phyloP scores from a whole-genome alignment of 2,329 filamentous ascomycete species.

The Torrubiellomyces zombiae region DNA sequence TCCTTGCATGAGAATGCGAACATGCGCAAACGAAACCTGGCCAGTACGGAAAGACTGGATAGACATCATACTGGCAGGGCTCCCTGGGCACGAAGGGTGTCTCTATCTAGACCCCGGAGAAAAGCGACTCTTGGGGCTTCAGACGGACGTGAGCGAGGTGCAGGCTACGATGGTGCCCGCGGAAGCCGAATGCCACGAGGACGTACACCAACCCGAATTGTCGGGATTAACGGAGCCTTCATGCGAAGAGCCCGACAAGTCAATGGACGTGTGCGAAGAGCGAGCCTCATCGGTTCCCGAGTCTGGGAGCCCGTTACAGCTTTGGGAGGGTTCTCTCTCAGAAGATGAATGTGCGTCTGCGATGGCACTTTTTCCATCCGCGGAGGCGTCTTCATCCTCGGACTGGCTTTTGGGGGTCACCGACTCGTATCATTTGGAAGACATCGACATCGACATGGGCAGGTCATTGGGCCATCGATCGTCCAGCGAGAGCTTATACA shows the following conservation, averaged over 20 bases:
- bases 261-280: too few species aligned
- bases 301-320: conserved; percentile 38
- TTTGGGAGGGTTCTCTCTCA: conserved; percentile 42
- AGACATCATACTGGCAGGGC: too few species aligned
- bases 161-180: conserved; percentile 90
- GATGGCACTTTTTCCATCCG: conserved; percentile 39
- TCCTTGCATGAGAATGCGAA: too few species aligned
- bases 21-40: too few species aligned
- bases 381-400: conserved; percentile 35
- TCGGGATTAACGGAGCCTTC: too few species aligned
- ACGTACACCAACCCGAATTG: conserved; percentile 54
- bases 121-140: conserved; percentile 60
- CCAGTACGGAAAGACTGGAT: too few species aligned
- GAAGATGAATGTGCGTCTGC: conserved; percentile 44
- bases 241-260: too few species aligned
- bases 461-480: conserved; percentile 42
- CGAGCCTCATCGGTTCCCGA: conserved; percentile 37
- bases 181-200: conserved; percentile 70
- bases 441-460: conserved; percentile 44
- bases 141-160: conserved; percentile 64
- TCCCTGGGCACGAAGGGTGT: conserved; percentile 60
- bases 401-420: conserved; percentile 36
- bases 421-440: conserved; percentile 39
- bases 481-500: conserved; percentile 42
- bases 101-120: conserved; percentile 82